Evolutionary conservation across 306 rosid species (phyloP), one percentile per base, ranked within the genome.

Genomic region (Mimosa bimucronata): DNA sequence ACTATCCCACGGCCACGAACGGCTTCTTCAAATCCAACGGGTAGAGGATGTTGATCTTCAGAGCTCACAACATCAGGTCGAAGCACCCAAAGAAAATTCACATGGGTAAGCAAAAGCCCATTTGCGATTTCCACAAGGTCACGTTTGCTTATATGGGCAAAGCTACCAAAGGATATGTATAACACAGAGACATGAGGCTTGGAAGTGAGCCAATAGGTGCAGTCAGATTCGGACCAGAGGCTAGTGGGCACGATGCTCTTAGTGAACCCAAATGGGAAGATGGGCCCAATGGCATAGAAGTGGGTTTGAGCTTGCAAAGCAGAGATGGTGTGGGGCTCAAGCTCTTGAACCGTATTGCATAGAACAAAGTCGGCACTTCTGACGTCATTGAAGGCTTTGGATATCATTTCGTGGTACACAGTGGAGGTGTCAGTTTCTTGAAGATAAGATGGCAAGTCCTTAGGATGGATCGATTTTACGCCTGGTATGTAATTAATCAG

Each of bases 151-250:
- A 88, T 64, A 74, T 91, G 91, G 66, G 93, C 88, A 30, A 79
- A 91, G 83, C 93, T 86, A 23, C 93, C 96, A 61, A 89, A 91
- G 0, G 90, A 87, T 30, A 87, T 83, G 15, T 91, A 91, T 29
- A 89, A 73, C 23, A 88, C 96, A 4, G 93, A 91, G 68, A 61
- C 87, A 0, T 66, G 57, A 28, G 87, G 88, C 76, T 79, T 89
- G 68, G 85, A 55, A 40, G 85, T 8, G 80, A 91, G 91, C 96
- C 96, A 89, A 0, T 87, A 79, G 82, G 83, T 83, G 88, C 90
- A 86, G 66, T 89, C 81, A 0, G 88, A 86, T 87, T 91, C 88
- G 81, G 86, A 30, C 96, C 93, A 89, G 28, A 91, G 88, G 79
- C 89, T 91, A 5, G 93, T 87, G n/a, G 87, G 50, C 16, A 81